Evolutionary conservation across 2,329 filamentous ascomycete species (phyloP), one percentile per base, ranked within the genome.

Genomic region (Phialophora tarda): DNA sequence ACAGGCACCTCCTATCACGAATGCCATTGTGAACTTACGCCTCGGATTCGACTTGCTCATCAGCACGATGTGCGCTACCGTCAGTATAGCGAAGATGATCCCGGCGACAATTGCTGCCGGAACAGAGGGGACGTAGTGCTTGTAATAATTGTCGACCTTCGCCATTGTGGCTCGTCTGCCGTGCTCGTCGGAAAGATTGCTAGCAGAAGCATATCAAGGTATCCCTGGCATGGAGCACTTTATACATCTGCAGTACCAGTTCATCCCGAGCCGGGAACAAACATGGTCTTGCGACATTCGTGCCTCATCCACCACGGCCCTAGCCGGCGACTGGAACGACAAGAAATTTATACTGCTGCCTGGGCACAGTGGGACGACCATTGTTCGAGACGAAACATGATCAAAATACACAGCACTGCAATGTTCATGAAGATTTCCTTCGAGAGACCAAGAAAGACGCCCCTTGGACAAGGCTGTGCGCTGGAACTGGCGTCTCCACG

Each of bases 1-100:
- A 67, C 60, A 67, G 41, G 58, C 24, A 23, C 81, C 82, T 0
- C 69, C 34, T 2, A 73, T 69, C 7, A 77, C 80, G 73, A 82
- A 78, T 30, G 81, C 75, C 12, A 83, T 77, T 4, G 74, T 78
- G 65, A 80, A 80, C 17, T 67, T 67, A 62, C 80, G 78, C 24
- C 72, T 55, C 11, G 26, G 53, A 28, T 30, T 74, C 66, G 77
- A 75, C 24, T 70, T 63, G 50, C 75, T 65, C 3, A 76, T 76
- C 67, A 78, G 75, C n/a, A 72, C 71, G 30, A 50, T 6, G 24
- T 59, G 56, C 23, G 24, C 38, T 28, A 21, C 48, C 14, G 56
- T 47, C 21, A 59, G n/a, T 6, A 64, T n/a, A 6, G 75, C 76
- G 66, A 81, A 81, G 12, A 78, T 51, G 5, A 75, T 65, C 1